Evolutionary conservation across 2,329 filamentous ascomycete species (phyloP).

Genomic region (Aspergillus latus): DNA sequence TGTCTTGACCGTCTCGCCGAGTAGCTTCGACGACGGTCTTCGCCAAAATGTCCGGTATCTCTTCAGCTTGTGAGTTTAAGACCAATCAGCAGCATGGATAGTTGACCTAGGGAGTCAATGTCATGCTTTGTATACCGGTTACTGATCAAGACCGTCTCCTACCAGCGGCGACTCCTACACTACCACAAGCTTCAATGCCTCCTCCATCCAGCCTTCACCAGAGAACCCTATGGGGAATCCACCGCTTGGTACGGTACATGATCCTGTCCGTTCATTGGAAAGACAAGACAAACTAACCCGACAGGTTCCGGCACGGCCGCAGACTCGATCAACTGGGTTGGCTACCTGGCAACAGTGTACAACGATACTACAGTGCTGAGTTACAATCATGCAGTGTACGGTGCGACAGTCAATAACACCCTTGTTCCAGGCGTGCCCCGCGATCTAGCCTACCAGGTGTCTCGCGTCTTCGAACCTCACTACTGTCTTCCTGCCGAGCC

Average conservation of each 20-base stretch:
- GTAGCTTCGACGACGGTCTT: no score
- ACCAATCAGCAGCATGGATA: no score
- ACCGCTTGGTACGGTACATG: not conserved
- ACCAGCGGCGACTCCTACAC: constrained; percentile 12
- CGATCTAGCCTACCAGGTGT: constrained; percentile 10
- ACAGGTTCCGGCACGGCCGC: constrained; percentile 9
- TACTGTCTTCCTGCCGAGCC: not conserved
- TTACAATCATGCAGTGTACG: constrained; percentile 13
- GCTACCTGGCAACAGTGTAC: constrained; percentile 7
- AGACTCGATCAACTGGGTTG: constrained; percentile 11
- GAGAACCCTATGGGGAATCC: constrained; percentile 11
- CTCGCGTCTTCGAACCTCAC: not conserved
- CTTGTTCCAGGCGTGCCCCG: not conserved
- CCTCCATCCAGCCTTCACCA: not conserved
- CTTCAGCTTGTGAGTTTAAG: no score
- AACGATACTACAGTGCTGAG: constrained; percentile 5
- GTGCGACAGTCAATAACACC: constrained; percentile 9
- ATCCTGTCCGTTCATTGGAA: no score
- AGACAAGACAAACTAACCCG: not conserved
- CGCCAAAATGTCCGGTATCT: no score
- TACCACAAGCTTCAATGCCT: constrained; percentile 8
- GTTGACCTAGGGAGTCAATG: no score
- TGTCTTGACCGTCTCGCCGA: no score
- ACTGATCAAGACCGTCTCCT: not conserved
- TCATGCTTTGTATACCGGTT: not conserved